A percentile compares a stretch with the other conserved stretches of the same genome.
Evolutionary conservation across 345 rosid species (phyloP).

Genomic region (Atalantia buxifolia): DNA sequence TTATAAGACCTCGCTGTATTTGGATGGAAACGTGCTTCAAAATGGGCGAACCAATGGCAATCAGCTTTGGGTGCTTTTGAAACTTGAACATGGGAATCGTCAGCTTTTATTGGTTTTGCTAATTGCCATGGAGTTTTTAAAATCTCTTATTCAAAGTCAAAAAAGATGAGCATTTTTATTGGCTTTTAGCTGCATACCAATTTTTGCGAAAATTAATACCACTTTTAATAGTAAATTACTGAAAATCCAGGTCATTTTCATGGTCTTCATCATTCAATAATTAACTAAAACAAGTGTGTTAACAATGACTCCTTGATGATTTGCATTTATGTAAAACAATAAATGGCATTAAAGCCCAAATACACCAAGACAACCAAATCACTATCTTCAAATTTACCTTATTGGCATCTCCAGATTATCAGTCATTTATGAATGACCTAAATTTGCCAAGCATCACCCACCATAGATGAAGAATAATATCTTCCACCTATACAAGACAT

Average conservation of each 20-base stretch:
- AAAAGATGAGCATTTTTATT: neutral
- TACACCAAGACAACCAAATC: neutral
- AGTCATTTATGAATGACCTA: neutral
- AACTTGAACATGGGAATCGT: neutral
- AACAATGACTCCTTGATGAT: neutral
- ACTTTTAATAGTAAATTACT: neutral
- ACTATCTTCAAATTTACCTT: neutral
- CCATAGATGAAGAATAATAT: neutral
- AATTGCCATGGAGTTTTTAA: neutral
- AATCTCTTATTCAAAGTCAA: neutral
- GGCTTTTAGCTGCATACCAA: neutral
- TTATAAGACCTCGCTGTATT: neutral
- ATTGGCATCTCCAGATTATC: neutral
- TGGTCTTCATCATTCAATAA: neutral
- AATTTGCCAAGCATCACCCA: neutral
- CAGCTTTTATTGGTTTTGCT: neutral
- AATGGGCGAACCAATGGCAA: no score
- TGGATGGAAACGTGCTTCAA: neutral
- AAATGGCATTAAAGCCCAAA: slow-evolving; percentile 1
- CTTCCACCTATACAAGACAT: neutral
- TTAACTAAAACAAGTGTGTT: neutral
- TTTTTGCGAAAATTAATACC: neutral
- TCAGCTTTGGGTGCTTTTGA: neutral
- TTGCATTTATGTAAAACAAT: neutral
- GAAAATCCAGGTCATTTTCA: neutral